Percentiles rank a stretch among this genome's conserved stretches.
Conservation (phyloP, 2,329 filamentous ascomycete genomes). For the Aspergillus ustus region DNA sequence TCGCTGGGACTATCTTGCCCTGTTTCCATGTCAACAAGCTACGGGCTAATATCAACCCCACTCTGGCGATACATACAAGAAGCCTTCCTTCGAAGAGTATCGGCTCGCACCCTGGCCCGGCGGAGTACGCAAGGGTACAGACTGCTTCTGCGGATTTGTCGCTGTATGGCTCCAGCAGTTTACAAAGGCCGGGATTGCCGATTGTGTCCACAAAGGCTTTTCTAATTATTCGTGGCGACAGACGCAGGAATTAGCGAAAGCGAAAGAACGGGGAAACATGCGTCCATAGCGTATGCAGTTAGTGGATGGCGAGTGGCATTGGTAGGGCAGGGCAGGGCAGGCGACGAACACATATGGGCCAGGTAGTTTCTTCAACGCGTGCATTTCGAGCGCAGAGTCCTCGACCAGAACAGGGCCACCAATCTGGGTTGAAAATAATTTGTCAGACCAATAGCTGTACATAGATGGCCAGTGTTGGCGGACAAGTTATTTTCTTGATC, state of each 20-base stretch:
- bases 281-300: no score
- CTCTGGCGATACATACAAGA: conserved; percentile 14
- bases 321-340: no score
- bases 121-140: conserved; percentile 85
- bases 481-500: no score
- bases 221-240: conserved; percentile 51
- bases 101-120: conserved; percentile 75
- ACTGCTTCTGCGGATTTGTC: conserved; percentile 88
- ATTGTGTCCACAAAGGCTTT: conserved; percentile 86
- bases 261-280: no score
- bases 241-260: no score
- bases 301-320: no score
- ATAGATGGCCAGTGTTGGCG: no score
- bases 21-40: not conserved
- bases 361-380: conserved; percentile 78
- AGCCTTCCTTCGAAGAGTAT: conserved; percentile 76
- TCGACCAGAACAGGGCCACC: conserved; percentile 84
- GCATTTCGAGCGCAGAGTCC: conserved; percentile 86
- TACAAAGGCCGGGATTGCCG: conserved; percentile 79
- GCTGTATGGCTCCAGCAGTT: conserved; percentile 76
- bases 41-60: not conserved
- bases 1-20: conserved; percentile 76
- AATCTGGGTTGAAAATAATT: conserved; percentile 55
- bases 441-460: not conserved
- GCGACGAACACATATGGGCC: conserved; percentile 80